phyloP scores from a whole-genome alignment of 169 alveolate species.

The Eimeria necatrix region DNA sequence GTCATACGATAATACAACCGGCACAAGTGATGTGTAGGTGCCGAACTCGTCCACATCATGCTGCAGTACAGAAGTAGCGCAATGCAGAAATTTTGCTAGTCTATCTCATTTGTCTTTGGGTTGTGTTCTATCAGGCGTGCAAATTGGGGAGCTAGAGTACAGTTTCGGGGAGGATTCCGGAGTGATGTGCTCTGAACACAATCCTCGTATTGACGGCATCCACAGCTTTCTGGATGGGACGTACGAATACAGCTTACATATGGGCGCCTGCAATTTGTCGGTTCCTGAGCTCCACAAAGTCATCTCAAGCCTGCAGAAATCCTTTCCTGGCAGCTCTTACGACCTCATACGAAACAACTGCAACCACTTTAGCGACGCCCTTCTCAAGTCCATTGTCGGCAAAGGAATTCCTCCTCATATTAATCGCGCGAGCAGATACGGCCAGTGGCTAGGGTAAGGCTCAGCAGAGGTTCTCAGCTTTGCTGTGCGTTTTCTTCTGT shows the following conservation, averaged over 20 bases:
- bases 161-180: constrained; percentile 64
- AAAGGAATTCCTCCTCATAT: constrained; percentile 64
- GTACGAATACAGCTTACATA: constrained; percentile 29
- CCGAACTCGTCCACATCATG: too few species aligned
- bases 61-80: too few species aligned
- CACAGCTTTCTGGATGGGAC: constrained; percentile 28
- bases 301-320: constrained; percentile 30
- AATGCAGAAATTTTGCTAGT: too few species aligned
- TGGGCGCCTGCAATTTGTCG: constrained; percentile 23
- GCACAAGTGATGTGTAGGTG: too few species aligned
- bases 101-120: not conserved
- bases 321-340: constrained; percentile 46
- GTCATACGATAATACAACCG: too few species aligned
- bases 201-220: not conserved
- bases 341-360: constrained; percentile 70
- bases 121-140: constrained; percentile 32
- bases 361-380: constrained; percentile 80
- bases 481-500: too few species aligned
- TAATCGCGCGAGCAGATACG: constrained; percentile 62
- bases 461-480: too few species aligned
- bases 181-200: not conserved
- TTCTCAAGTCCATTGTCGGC: constrained; percentile 51
- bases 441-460: constrained; percentile 62
- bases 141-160: constrained; percentile 61
- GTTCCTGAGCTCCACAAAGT: constrained; percentile 15